phyloP scores from a whole-genome alignment of 345 rosid genomes.

The Anacardium occidentale region DNA sequence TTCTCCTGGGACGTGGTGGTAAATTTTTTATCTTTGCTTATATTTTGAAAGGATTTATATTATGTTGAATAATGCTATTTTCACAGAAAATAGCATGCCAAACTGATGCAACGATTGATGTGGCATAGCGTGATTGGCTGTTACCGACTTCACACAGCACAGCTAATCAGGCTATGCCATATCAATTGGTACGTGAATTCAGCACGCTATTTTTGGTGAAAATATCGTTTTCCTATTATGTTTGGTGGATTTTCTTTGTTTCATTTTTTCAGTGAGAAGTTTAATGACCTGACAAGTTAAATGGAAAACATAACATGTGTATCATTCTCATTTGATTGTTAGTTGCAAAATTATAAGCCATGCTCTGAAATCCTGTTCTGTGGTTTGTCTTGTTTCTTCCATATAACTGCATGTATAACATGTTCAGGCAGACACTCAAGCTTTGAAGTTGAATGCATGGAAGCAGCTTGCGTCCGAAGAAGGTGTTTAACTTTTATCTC shows the following conservation, averaged over 20 bases:
- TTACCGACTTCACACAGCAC: too few species aligned
- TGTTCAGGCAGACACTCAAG: conserved; percentile 71
- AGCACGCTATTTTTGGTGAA: too few species aligned
- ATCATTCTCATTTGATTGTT: background rate
- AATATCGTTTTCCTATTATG: too few species aligned
- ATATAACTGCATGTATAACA: conserved; percentile 18
- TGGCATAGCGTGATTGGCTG: too few species aligned
- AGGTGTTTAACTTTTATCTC: conserved; percentile 41
- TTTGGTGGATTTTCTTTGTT: background rate
- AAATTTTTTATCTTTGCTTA: conserved; percentile 25
- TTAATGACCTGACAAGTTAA: background rate
- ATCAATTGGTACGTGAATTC: too few species aligned
- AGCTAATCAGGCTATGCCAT: too few species aligned
- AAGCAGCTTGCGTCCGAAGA: conserved; percentile 90
- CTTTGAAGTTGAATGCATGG: conserved; percentile 84
- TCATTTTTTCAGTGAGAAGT: background rate
- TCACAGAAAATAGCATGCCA: too few species aligned
- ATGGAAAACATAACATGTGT: background rate
- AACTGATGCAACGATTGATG: too few species aligned
- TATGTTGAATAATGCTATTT: too few species aligned
- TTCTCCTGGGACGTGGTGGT: conserved; percentile 99
- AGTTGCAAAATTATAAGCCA: background rate
- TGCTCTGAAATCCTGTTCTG: background rate
- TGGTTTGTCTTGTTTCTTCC: background rate
- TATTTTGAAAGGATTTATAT: background rate